Percentiles rank a stretch among this genome's conserved stretches.
Evolutionary conservation across 495 filamentous ascomycete genomes (phyloP).

Genomic region (Trichocladium uniseriatum): DNA sequence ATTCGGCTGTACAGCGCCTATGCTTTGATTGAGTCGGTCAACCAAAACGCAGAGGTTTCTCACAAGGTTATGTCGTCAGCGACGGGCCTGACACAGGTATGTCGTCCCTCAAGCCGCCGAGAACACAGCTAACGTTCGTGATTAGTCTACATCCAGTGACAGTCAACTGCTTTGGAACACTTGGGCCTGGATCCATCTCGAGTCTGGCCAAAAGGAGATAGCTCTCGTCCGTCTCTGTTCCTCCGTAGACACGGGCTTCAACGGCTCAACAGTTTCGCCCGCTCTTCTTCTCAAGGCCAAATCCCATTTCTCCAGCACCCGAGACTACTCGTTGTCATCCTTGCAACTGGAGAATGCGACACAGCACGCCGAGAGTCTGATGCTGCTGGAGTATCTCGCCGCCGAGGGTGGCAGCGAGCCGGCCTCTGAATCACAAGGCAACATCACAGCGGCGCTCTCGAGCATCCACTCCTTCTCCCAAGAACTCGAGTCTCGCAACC

Average conservation of each 20-base stretch:
- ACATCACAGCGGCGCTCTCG: slow-evolving; percentile 41
- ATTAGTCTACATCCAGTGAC: slow-evolving; percentile 28
- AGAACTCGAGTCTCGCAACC: slow-evolving; percentile 41
- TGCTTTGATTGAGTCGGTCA: slow-evolving; percentile 58
- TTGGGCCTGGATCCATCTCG: slow-evolving; percentile 63
- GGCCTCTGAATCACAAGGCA: slow-evolving; percentile 32
- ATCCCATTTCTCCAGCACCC: slow-evolving; percentile 46
- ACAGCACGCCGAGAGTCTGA: slow-evolving; percentile 50
- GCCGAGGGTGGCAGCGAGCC: slow-evolving; percentile 24
- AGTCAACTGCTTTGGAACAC: slow-evolving; percentile 54
- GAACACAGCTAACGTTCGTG: neutral
- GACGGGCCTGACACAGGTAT: slow-evolving; percentile 11
- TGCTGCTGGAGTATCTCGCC: slow-evolving; percentile 56
- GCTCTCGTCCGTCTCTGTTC: slow-evolving; percentile 24
- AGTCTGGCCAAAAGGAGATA: slow-evolving; percentile 28
- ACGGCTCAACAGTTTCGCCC: slow-evolving; percentile 18
- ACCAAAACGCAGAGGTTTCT: slow-evolving; percentile 45
- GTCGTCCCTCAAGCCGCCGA: neutral
- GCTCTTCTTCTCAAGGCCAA: slow-evolving; percentile 46
- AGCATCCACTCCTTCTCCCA: slow-evolving; percentile 29
- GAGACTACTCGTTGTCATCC: slow-evolving; percentile 47
- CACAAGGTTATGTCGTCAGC: slow-evolving; percentile 58
- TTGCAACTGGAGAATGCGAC: slow-evolving; percentile 36
- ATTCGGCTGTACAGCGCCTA: slow-evolving; percentile 70
- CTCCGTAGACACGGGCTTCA: slow-evolving; percentile 20